A percentile compares a stretch with the other conserved stretches of the same genome.
Conservation (phyloP, 2,329 filamentous ascomycete species). For the Paracamarosporium sp. region DNA sequence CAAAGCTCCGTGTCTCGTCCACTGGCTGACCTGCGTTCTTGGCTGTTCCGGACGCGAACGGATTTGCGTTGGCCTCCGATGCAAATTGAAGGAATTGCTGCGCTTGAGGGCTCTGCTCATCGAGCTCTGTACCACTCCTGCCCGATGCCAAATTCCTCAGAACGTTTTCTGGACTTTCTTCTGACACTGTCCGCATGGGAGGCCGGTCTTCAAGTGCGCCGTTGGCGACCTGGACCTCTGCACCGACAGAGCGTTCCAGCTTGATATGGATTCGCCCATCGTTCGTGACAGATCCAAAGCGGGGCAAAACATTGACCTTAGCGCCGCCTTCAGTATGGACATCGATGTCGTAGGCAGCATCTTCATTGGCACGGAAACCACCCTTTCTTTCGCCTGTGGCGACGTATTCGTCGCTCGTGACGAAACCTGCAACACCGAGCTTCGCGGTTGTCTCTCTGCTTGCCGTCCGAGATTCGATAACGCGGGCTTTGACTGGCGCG, state of each 20-base stretch:
- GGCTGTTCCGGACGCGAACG: background rate
- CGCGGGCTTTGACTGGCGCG: constrained; percentile 63
- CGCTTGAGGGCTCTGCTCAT: constrained; percentile 27
- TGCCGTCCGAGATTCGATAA: constrained; percentile 53
- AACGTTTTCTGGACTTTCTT: constrained; percentile 8
- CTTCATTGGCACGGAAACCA: constrained; percentile 14
- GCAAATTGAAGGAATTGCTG: constrained; percentile 1
- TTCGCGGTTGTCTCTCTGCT: constrained; percentile 32
- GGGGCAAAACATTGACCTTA: constrained; percentile 60
- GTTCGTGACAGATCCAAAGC: constrained; percentile 44
- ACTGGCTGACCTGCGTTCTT: background rate
- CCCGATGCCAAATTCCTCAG: constrained; percentile 13
- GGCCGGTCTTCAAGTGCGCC: constrained; percentile 36
- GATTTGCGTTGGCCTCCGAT: background rate
- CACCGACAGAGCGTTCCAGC: constrained; percentile 24
- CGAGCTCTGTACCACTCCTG: constrained; percentile 25
- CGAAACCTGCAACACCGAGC: constrained; percentile 55
- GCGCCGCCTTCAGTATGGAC: constrained; percentile 55
- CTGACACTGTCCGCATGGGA: constrained; percentile 17
- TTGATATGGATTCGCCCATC: constrained; percentile 40
- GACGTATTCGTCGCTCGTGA: constrained; percentile 46
- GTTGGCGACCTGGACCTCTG: constrained; percentile 28
- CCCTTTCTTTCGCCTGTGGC: constrained; percentile 26
- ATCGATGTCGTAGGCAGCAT: constrained; percentile 41
- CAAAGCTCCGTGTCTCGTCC: background rate